Conservation (phyloP, 108 stramenopile genomes). For the Skeletonema costatum region DNA sequence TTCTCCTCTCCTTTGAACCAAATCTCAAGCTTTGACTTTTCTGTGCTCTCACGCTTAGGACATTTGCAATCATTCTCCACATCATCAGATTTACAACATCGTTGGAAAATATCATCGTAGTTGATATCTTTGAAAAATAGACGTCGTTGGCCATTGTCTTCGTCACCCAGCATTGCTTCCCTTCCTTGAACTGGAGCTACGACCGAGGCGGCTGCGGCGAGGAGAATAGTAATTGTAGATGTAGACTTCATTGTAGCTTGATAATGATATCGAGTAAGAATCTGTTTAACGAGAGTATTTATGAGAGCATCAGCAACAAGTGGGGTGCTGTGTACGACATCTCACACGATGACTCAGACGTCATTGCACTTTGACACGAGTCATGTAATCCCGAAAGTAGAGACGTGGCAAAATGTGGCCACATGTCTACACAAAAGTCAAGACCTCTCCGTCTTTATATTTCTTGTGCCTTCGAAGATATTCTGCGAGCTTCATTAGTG, state of each 20-base stretch:
- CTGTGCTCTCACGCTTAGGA: not conserved
- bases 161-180: not conserved
- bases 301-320: too few relatives aligned
- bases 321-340: too few relatives aligned
- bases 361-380: not conserved
- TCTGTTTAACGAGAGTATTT: too few relatives aligned
- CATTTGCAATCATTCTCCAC: not conserved
- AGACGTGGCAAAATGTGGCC: too few relatives aligned
- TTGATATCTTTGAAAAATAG: not conserved
- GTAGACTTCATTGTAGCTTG: conserved; percentile 2
- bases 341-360: not conserved
- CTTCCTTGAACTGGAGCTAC: not conserved
- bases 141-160: not conserved
- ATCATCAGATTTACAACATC: not conserved
- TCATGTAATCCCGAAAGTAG: too few relatives aligned
- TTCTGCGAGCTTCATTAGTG: not conserved
- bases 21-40: not conserved
- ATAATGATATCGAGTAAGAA: not conserved
- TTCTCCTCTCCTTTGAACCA: not conserved
- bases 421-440: not conserved
- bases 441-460: not conserved
- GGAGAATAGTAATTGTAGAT: not conserved
- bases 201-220: not conserved
- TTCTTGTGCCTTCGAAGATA: not conserved
- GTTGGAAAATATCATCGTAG: not conserved